phyloP scores from a whole-genome alignment of 495 filamentous ascomycete genomes.

The Talaromyces trachyspermus region DNA sequence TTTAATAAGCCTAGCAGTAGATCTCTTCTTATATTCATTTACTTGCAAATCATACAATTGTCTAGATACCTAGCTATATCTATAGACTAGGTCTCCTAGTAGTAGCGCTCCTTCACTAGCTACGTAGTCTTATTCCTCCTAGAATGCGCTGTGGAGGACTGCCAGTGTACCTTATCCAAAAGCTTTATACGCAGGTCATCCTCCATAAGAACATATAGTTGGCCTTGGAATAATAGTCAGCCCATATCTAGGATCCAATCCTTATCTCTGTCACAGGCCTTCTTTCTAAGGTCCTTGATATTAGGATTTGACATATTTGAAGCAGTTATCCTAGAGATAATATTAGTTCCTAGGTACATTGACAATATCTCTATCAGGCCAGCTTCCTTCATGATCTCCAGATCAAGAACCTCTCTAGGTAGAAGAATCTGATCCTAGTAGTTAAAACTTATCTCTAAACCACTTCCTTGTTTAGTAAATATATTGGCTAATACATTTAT shows the following conservation, averaged over 20 bases:
- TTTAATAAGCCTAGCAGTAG: conserved; percentile 13
- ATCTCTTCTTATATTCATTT: not conserved
- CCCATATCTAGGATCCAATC: not conserved
- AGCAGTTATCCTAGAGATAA: too few species aligned
- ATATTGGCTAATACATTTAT: conserved; percentile 12
- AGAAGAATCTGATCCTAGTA: not conserved
- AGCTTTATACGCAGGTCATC: not conserved
- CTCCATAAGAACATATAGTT: not conserved
- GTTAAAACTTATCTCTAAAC: not conserved
- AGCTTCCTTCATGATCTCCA: too few species aligned
- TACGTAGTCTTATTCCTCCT: conserved; percentile 2
- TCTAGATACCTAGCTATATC: not conserved
- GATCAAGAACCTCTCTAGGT: too few species aligned
- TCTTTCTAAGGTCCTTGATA: not conserved
- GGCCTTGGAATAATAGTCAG: not conserved
- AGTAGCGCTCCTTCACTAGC: not conserved
- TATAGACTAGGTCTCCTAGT: not conserved
- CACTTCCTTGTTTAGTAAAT: conserved; percentile 9
- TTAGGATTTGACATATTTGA: too few species aligned
- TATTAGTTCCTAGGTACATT: too few species aligned
- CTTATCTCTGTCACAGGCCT: not conserved
- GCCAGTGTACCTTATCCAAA: conserved; percentile 9
- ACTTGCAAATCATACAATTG: not conserved
- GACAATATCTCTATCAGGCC: too few species aligned
- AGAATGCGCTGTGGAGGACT: conserved; percentile 4